Base-by-base conservation (phyloP, 495 filamentous ascomycete species). In the Talaromyces trachyspermus region DNA sequence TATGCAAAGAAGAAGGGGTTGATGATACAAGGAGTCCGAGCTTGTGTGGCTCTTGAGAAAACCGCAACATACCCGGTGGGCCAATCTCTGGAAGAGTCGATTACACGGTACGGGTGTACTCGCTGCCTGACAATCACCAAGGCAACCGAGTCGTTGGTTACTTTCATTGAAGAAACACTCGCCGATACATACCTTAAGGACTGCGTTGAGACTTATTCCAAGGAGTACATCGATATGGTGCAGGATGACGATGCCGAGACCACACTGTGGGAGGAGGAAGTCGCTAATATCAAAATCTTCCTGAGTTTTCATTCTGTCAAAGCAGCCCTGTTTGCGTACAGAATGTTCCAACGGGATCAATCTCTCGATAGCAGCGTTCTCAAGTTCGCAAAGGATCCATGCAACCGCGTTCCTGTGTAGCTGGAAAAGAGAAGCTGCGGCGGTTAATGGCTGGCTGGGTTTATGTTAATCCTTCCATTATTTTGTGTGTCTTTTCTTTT, bases 31-130 rank as follows among this genome's bases (percentile, higher is more conserved):
- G 41, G 54, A 12, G 23, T 26, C 10, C 40, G 23, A 14, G 58
- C 49, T 19, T 49, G 47, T 18, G 60, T 62, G 1, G 43, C 53
- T 5, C 57, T 53, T 17, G 56, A 67, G 3, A 49, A 54, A 25
- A 69, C 66, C 3, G 59, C 66, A 4, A 69, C 64, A 0, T 69
- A 64, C 24, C 60, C 57, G 2, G 54, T 66, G 11, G 30, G 48
- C 0, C 25, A 38, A 7, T 49, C 54, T 1, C 54, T 62, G 42
- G 45, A 52, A 38, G 30, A 44, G 4, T 25, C 55, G 23, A 53
- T 69, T 23, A 14, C 14, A 1, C 17, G 55, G 1, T 12, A 54
- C n/a, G 64, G 59, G 1, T 53, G 57, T 25, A 69, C 60, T 7
- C 64, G 66, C 1, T 62, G 53, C 29, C 20, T 69, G 14, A 45